Base-by-base conservation (phyloP, 2,329 filamentous ascomycete species). In the Fusarium mundagurra region DNA sequence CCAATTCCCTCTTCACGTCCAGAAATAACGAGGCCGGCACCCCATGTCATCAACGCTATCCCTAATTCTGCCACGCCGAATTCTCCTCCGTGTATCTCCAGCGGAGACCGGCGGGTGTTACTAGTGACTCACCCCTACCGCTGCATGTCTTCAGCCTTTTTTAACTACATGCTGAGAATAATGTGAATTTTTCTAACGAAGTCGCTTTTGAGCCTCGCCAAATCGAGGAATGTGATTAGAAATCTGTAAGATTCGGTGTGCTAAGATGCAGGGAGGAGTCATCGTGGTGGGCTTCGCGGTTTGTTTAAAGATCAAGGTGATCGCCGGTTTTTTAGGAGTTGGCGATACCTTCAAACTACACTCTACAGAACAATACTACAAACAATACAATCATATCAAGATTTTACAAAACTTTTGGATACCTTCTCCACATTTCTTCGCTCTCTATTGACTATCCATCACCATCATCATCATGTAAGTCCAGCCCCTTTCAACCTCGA, bases 31-130 rank as follows among this genome's bases (percentile, higher is more conserved):
- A 36, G 3, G n/a, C 47, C 6, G 12, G 43, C 33, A 63, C 29
- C 29, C 64, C 59, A 48, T 53, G 59, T 55, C 38, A 34, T 51
- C 31, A 33, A 44, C 64, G 51, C 75, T 70, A 76, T 75, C n/a
- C 73, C 73, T 31, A 55, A 67, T 77, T 71, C 67, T 67, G 72
- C 38, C 61, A 74, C 72, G 76, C 76, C 76, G 76, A 70, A 41
- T 20, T 22, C 16, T 36, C 9, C 39, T 63, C 48, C 62, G 47
- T 39, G 18, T 38, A 47, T 71, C 38, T 67, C 67, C 64, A 29
- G 47, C 71, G 69, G 41, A 59, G 39, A 59, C 47, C 59, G 51
- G 36, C 14, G 67, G 66, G 39, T 3, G 48, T 55, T 20, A 33
- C 39, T 20, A 63, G 66, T 77, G 75, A 77, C 69, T 77, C 75